Base-by-base conservation (phyloP, 257 asterid species). In the Nicotiana tabacum region DNA sequence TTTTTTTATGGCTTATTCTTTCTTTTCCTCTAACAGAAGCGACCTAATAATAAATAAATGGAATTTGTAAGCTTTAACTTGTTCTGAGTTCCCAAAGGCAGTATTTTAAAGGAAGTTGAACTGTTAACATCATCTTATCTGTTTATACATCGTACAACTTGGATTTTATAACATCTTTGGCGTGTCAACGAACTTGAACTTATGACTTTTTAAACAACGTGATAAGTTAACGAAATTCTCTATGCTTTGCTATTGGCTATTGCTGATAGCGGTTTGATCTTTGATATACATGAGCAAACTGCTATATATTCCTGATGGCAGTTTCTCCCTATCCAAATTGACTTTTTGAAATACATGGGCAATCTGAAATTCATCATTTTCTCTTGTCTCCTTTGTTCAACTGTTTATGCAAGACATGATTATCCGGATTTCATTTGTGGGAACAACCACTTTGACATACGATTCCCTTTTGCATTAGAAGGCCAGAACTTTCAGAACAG, bases 381-480 rank as follows among this genome's bases (percentile, higher is more conserved):
- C 51, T 29, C 83, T 65, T 17, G 62, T 81, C 84, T 82, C 81
- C 83, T 91, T 64, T 82, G 66, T 70, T 86, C 72, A 16, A 13
- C 84, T 76, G 74, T 80, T 30, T 83, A 77, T 39, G 92, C 92
- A 65, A 84, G 66, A 46, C 78, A 86, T 16, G 84, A 86, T 80
- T 90, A 92, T 83, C 82, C 82, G 29, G 5, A 43, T 17, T 27
- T 87, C 2, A 46, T 5, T 29, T 90, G 91, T 62, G 78, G 74
- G 30, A 21, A 58, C 13, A 72, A 61, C 6, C 78, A 70, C 77
- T 69, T 81, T 67, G 8, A 77, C 46, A 84, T 90, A 80, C 84
- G 83, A 57, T 92, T 82, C 64, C 96, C 94, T 67, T 92, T 92
- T 83, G 80, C 86, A 81, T 67, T 89, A 76, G 85, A 79, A 76